phyloP scores from a whole-genome alignment of 2,329 filamentous ascomycete species.

The Colletotrichum filicis region DNA sequence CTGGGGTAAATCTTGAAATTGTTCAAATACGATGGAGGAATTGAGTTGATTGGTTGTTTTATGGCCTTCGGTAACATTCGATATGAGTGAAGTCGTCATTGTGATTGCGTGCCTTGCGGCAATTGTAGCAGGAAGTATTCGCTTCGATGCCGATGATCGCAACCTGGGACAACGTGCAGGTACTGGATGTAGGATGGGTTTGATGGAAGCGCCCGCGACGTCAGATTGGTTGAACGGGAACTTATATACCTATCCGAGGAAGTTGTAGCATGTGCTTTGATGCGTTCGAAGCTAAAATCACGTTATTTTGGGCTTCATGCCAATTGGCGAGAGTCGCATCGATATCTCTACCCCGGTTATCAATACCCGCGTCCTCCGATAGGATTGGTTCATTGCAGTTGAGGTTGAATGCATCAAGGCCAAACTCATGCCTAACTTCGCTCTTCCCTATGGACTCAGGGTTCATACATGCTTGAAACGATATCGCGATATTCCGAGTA shows the following conservation, averaged over 20 bases:
- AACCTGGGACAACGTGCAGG: background rate
- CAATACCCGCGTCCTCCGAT: no score
- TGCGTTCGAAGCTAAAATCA: constrained; percentile 1
- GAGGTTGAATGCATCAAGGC: no score
- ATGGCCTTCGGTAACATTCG: background rate
- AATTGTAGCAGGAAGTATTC: background rate
- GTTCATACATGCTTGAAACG: no score
- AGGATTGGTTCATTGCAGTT: no score
- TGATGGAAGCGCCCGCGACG: background rate
- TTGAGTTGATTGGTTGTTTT: background rate
- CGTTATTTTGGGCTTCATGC: background rate
- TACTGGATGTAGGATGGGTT: background rate
- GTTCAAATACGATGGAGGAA: background rate
- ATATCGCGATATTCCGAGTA: no score
- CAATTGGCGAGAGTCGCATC: background rate
- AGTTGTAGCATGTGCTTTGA: background rate
- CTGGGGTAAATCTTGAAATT: background rate
- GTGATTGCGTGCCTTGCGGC: background rate
- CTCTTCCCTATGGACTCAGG: no score
- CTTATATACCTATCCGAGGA: background rate
- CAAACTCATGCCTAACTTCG: no score
- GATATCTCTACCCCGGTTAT: no score
- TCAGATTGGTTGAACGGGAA: background rate
- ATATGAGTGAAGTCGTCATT: background rate
- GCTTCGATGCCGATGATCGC: background rate